These are phyloP conservation scores for Mediolabrus comicus DNA, from an alignment of 108 stramenopile species.

Conservation along the genomic window DNA sequence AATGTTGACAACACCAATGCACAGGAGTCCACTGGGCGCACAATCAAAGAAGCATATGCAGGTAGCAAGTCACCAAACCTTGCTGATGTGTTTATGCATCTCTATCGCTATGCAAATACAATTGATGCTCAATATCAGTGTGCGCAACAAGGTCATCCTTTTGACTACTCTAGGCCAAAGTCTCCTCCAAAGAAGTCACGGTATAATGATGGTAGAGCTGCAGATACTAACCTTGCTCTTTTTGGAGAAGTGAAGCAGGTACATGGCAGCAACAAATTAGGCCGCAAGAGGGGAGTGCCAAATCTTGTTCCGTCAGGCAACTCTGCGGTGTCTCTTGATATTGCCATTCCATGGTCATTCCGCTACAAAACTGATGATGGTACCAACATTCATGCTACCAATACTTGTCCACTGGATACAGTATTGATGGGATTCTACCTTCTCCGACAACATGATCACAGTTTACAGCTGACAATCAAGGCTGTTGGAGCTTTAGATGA, in stretches of 20 bases:
- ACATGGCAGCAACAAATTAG: background rate
- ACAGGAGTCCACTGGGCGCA: background rate
- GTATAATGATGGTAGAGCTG: background rate
- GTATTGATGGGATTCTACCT: background rate
- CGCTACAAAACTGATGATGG: background rate
- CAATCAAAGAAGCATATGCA: background rate
- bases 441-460: background rate
- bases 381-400: background rate
- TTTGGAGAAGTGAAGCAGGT: background rate
- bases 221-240: background rate
- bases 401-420: background rate
- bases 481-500: no score
- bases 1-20: background rate
- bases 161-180: no score
- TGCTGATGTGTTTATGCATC: background rate
- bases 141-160: background rate
- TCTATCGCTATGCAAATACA: background rate
- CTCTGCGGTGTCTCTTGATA: background rate
- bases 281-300: background rate
- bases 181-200: background rate
- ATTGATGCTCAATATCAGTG: background rate
- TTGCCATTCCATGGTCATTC: background rate
- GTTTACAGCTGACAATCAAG: no score
- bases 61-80: background rate
- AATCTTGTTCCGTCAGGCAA: background rate